phyloP scores from a whole-genome alignment of 352 stramenopile genomes.

The Phytophthora chlamydospora region DNA sequence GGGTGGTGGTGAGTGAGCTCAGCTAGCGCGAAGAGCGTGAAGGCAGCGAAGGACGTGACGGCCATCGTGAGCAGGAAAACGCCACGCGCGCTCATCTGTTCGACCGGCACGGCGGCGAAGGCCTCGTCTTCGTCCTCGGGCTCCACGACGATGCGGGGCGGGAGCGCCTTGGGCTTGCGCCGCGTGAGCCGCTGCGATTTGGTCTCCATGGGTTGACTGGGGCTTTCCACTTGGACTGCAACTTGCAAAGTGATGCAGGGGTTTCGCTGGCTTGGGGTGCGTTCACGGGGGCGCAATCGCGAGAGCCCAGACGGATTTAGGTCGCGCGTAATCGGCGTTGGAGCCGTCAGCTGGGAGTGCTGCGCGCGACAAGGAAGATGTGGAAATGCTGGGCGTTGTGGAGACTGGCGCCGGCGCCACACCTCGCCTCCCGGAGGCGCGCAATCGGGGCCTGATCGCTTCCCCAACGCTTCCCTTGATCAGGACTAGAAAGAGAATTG shows the following conservation, averaged over 20 bases:
- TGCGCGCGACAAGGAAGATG: conserved; percentile 12
- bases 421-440: too few species aligned
- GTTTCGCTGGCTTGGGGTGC: conserved; percentile 11
- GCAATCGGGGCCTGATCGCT: too few species aligned
- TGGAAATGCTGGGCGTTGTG: conserved; percentile 8
- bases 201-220: conserved; percentile 2
- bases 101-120: conserved; percentile 27
- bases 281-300: conserved; percentile 14
- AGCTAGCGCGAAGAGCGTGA: conserved; percentile 62
- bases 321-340: conserved; percentile 17
- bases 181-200: conserved; percentile 14
- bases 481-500: too few species aligned
- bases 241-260: conserved; percentile 28
- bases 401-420: too few species aligned
- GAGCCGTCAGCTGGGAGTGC: conserved; percentile 3
- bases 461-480: too few species aligned
- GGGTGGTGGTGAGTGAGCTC: conserved; percentile 63
- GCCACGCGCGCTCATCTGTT: conserved; percentile 50
- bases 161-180: conserved; percentile 27
- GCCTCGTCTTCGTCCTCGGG: conserved; percentile 32
- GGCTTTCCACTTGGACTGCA: background rate
- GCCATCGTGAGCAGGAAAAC: conserved; percentile 65
- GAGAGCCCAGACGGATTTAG: background rate
- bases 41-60: conserved; percentile 66
- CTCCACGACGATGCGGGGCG: conserved; percentile 18